Evolutionary conservation across 2,329 filamentous ascomycete genomes (phyloP).

Genomic region (Rhynchosporium graminicola): DNA sequence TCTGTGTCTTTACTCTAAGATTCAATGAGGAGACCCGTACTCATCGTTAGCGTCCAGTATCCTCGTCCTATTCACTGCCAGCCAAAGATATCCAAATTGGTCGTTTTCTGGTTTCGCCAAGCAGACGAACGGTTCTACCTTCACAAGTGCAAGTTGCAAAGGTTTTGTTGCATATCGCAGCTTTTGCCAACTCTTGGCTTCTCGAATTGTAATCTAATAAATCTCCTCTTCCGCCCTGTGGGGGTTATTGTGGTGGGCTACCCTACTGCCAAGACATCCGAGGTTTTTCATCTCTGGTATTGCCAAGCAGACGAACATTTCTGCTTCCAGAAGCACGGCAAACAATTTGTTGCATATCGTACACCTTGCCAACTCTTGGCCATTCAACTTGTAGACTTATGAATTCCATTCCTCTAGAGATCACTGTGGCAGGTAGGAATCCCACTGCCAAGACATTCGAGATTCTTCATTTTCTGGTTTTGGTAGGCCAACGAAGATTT

Average conservation of each 20-base stretch:
- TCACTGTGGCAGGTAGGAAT: too few species aligned
- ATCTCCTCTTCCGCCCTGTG: too few species aligned
- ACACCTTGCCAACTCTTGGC: constrained; percentile 9
- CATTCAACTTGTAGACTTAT: too few species aligned
- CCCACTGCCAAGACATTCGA: neutral
- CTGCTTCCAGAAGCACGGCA: too few species aligned
- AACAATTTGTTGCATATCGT: neutral
- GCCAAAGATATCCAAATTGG: neutral
- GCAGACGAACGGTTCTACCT: neutral
- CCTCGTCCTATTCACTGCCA: too few species aligned
- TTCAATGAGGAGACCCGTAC: neutral
- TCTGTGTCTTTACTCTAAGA: neutral
- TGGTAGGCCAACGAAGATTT: neutral
- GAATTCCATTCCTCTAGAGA: too few species aligned
- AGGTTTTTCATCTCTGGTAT: neutral
- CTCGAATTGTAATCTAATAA: too few species aligned
- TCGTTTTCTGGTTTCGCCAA: neutral
- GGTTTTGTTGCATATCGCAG: neutral
- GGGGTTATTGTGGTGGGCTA: too few species aligned
- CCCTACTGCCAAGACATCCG: neutral
- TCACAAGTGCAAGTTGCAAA: neutral
- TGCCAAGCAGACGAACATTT: neutral
- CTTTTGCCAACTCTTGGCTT: neutral
- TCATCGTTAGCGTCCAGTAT: too few species aligned
- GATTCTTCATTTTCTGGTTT: neutral